Base-by-base conservation (phyloP, 2,329 filamentous ascomycete species). In the Fusarium haematococcum region DNA sequence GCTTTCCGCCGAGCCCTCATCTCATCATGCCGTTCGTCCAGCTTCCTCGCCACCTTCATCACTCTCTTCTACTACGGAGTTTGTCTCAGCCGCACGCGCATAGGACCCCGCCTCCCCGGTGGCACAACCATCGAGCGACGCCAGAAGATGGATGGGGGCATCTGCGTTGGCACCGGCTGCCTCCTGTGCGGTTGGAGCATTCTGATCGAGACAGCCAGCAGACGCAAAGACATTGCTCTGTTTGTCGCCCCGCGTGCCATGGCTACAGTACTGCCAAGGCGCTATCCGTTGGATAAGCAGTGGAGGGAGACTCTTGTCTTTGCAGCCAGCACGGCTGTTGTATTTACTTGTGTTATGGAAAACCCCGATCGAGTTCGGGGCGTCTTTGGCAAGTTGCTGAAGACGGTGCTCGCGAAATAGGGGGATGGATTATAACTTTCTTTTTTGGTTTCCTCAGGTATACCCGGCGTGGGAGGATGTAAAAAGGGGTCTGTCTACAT, bases 11-110 rank as follows among this genome's bases (percentile, higher is more conserved):
- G 84, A 30, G 90, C 91, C 2, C 65, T 94, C 37, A 76, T 86
- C 16, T 92, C 92, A 3, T 91, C 93, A 2, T 83, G 88, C 11
- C 90, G 92, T 35, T 95, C 93, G 6, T 95, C 94, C 0, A 88
- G 92, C 1, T 97, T 97, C 80, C 87, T 97, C 2, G 94, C 91
- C 4, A 85, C 91, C 0, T 97, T 96, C 81, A 93, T 97, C 74
- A 86, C 90, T 1, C 84, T 95, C 13, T 97, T 96, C 81, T 97
- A 95, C 84, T 97, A 97, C 80, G 91, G 93, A 32, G 93, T 97
- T 5, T 97, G 95, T 80, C 89, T 97, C 0, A 87, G 91, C 7
- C 90, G 95, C 52, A 95, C 92, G 2, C 88, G 93, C 13, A 70
- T 97, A 8, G 94, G 94, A 0, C 95, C 95, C 0, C 88, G 81